Evolutionary conservation across 2,329 filamentous ascomycete species (phyloP).

Genomic region (Claviceps digitariae): DNA sequence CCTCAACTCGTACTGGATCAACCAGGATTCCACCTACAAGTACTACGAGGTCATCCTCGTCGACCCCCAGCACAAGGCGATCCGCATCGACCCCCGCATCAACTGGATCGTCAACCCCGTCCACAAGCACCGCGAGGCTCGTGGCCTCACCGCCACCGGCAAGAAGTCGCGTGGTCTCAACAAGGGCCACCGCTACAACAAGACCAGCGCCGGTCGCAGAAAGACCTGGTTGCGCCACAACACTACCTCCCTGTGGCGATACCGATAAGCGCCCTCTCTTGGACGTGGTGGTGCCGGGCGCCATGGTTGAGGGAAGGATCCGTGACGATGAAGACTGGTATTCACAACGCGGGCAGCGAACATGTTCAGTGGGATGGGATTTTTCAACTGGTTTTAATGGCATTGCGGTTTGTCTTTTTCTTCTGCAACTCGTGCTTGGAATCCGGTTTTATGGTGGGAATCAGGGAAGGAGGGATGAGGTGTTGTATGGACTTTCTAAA

Average conservation of each 20-base stretch:
- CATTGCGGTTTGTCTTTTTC: slow-evolving; percentile 4
- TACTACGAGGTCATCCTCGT: slow-evolving; percentile 99
- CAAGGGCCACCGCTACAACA: slow-evolving; percentile 99
- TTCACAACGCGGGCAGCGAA: neutral
- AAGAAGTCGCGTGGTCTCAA: slow-evolving; percentile 99
- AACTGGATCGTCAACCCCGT: slow-evolving; percentile 99
- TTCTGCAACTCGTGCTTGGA: slow-evolving; percentile 3
- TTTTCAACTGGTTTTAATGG: slow-evolving; percentile 3
- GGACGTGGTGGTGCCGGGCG: neutral
- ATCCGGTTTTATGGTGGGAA: neutral
- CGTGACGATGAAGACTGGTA: neutral
- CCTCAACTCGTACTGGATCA: slow-evolving; percentile 99
- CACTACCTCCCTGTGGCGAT: slow-evolving; percentile 97
- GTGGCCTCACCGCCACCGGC: slow-evolving; percentile 94
- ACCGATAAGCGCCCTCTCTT: slow-evolving; percentile 52
- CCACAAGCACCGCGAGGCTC: slow-evolving; percentile 99
- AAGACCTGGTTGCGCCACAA: slow-evolving; percentile 99
- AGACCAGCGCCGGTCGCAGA: slow-evolving; percentile 90
- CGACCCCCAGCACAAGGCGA: slow-evolving; percentile 99
- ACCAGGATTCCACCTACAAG: slow-evolving; percentile 99
- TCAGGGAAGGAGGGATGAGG: neutral
- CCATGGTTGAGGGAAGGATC: neutral
- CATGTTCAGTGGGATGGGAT: neutral
- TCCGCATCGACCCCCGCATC: slow-evolving; percentile 97
- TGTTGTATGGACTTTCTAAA: neutral